Evolutionary conservation across 495 filamentous ascomycete species (phyloP).

Genomic region (Chaetomium tenue): DNA sequence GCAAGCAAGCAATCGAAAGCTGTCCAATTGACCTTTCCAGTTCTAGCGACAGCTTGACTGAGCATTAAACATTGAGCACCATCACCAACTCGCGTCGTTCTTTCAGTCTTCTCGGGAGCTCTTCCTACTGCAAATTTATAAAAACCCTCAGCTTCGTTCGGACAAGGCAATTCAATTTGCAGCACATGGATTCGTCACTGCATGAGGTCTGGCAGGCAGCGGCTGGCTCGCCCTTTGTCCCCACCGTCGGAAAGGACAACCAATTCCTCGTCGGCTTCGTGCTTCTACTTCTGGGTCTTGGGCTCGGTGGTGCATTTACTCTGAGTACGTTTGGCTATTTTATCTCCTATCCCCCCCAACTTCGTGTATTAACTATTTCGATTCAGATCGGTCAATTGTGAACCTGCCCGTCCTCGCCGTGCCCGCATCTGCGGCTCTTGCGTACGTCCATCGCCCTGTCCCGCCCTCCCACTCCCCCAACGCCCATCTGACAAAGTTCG

Average conservation of each 20-base stretch:
- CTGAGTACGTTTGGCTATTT: conserved; percentile 62
- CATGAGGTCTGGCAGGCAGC: conserved; percentile 88
- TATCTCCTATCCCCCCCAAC: neutral
- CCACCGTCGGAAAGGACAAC: conserved; percentile 73
- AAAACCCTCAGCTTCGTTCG: neutral
- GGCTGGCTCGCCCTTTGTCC: conserved; percentile 76
- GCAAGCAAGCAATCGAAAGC: conserved; percentile 19
- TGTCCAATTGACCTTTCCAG: conserved; percentile 24
- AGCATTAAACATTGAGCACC: neutral
- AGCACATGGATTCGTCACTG: conserved; percentile 67
- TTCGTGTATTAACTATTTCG: conserved; percentile 11
- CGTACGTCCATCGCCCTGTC: conserved; percentile 56
- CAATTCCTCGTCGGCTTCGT: conserved; percentile 82
- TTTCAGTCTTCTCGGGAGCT: conserved; percentile 8
- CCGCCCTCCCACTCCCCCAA: neutral
- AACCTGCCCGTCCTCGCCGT: conserved; percentile 76
- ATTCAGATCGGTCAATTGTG: conserved; percentile 78
- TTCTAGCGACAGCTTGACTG: too few species aligned
- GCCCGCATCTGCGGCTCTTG: conserved; percentile 84
- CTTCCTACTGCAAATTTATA: neutral
- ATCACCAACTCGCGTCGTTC: conserved; percentile 15
- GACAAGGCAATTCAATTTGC: neutral
- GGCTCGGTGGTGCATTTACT: conserved; percentile 71
- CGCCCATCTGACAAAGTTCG: conserved; percentile 21
- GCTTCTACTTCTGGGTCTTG: conserved; percentile 65